A percentile compares a stretch with the other conserved stretches of the same genome.
These are phyloP conservation scores for Alternaria rosae DNA, from an alignment of 2,329 filamentous ascomycete species.

Conservation along the genomic window DNA sequence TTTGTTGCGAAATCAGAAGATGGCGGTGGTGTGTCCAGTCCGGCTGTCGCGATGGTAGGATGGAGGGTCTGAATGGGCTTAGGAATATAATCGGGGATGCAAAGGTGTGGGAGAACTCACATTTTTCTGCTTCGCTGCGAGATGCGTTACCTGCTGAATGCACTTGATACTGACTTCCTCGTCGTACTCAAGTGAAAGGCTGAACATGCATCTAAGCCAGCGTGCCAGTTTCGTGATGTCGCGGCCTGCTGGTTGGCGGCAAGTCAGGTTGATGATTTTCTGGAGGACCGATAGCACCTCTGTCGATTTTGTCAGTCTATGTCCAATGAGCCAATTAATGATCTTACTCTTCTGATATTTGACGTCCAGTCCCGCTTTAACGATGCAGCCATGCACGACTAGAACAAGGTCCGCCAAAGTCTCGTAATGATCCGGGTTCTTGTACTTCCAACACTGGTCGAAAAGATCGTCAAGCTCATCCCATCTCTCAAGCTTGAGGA, in stretches of 20 bases:
- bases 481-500: constrained; percentile 71
- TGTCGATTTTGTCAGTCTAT: constrained; percentile 20
- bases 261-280: constrained; percentile 74
- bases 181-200: constrained; percentile 67
- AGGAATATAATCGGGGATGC: constrained; percentile 3
- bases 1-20: constrained; percentile 21
- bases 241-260: constrained; percentile 61
- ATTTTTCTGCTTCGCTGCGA: constrained; percentile 37
- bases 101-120: constrained; percentile 28
- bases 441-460: constrained; percentile 50
- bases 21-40: constrained; percentile 22
- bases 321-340: constrained; percentile 27
- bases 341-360: constrained; percentile 44
- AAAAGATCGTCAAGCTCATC: constrained; percentile 70
- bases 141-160: constrained; percentile 66
- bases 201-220: constrained; percentile 81
- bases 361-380: constrained; percentile 33
- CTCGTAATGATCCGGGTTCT: constrained; percentile 51
- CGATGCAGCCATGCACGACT: constrained; percentile 51
- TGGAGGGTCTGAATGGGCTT: constrained; percentile 7
- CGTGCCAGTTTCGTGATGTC: constrained; percentile 70
- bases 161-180: constrained; percentile 65
- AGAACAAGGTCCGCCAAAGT: constrained; percentile 58
- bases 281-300: constrained; percentile 57
- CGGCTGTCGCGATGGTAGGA: background rate